Percentiles rank a stretch among this genome's conserved stretches.
These are phyloP conservation scores for Kluyveromyces wickerhamii DNA, from an alignment of 805 yeast genomes.

Conservation along the genomic window DNA sequence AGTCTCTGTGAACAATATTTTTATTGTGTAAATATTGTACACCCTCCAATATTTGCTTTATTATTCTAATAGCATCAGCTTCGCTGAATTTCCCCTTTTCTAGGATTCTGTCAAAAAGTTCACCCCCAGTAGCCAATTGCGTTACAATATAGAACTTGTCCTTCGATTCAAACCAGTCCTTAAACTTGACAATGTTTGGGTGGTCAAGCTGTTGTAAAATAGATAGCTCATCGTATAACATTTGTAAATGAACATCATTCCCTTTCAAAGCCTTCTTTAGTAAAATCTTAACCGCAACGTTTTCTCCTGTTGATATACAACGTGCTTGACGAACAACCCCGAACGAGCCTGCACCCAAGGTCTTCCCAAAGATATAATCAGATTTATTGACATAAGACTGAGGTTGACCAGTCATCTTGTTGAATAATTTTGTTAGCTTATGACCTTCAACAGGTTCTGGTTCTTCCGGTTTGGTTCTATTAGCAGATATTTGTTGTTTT, in stretches of 20 bases:
- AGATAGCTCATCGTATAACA: constrained; percentile 70
- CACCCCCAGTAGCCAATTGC: constrained; percentile 94
- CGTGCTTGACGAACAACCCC: constrained; percentile 85
- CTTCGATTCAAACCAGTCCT: constrained; percentile 89
- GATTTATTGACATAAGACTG: constrained; percentile 56
- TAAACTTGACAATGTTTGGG: constrained; percentile 81
- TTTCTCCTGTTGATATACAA: constrained; percentile 42
- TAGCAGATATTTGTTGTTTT: neutral
- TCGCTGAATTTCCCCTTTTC: constrained; percentile 81
- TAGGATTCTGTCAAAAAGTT: constrained; percentile 80
- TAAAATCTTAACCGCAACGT: constrained; percentile 86
- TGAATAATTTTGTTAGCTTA: constrained; percentile 33
- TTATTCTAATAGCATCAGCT: constrained; percentile 69
- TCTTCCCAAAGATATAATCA: constrained; percentile 68
- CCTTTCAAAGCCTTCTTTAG: constrained; percentile 78
- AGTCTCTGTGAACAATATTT: constrained; percentile 86
- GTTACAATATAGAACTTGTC: constrained; percentile 92
- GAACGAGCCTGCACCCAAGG: constrained; percentile 91
- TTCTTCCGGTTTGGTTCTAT: constrained; percentile 7
- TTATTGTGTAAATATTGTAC: constrained; percentile 64
- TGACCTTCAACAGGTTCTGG: constrained; percentile 29
- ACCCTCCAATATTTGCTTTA: constrained; percentile 71
- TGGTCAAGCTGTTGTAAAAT: constrained; percentile 63
- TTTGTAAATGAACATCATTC: constrained; percentile 47
- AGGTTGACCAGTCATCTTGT: constrained; percentile 67